Conservation (phyloP, 495 filamentous ascomycete genomes). For the Talaromyces stipitatus region DNA sequence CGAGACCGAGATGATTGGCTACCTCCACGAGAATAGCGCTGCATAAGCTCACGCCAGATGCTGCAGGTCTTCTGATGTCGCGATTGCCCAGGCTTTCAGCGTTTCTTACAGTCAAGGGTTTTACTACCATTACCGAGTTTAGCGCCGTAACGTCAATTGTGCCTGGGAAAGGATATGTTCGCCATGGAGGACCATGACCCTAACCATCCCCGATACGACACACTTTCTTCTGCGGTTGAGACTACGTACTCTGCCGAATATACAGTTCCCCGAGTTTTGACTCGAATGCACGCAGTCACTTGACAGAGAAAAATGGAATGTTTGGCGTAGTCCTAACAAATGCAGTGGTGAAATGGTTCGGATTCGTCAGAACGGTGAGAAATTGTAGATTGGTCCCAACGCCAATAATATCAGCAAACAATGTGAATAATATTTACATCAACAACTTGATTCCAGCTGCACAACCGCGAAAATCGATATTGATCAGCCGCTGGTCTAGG, state of each 20-base stretch:
- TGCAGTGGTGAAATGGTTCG: background rate
- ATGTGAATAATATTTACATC: constrained; percentile 35
- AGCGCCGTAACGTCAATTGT: background rate
- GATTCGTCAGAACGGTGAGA: background rate
- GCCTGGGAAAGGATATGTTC: background rate
- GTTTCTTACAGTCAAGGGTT: background rate
- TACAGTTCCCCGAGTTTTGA: too few relatives aligned
- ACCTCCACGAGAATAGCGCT: background rate
- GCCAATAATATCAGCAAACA: background rate
- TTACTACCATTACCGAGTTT: background rate
- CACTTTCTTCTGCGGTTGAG: too few relatives aligned
- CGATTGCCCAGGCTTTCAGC: background rate
- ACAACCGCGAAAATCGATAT: background rate
- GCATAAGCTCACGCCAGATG: background rate
- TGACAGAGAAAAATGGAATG: background rate
- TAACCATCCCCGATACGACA: too few relatives aligned
- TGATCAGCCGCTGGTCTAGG: background rate
- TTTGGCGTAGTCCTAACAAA: background rate
- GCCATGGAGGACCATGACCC: background rate
- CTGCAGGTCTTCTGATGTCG: background rate
- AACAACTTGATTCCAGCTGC: constrained; percentile 14
- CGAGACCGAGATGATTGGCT: background rate
- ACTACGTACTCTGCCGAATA: too few relatives aligned
- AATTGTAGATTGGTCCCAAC: background rate
- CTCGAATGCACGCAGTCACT: background rate